These are phyloP conservation scores for Berkeleyomyces rouxiae DNA, from an alignment of 2,329 filamentous ascomycete genomes.

Conservation along the genomic window DNA sequence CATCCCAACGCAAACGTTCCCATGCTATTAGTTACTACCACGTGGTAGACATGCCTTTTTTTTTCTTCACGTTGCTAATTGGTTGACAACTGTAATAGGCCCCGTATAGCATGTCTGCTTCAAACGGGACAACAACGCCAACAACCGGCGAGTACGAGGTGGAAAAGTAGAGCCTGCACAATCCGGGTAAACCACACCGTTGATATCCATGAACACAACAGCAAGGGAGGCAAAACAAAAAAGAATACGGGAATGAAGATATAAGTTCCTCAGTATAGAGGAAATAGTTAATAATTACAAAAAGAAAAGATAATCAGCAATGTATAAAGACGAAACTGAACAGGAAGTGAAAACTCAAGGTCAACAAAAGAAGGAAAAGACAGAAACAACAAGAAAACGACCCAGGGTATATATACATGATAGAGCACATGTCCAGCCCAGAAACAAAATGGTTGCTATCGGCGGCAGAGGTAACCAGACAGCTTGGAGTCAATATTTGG, in stretches of 20 bases:
- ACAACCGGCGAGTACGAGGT: conserved; percentile 25
- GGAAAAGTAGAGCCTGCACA: conserved; percentile 12
- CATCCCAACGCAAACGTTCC: too few species aligned
- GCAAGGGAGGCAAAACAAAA: not conserved
- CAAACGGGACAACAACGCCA: conserved; percentile 46
- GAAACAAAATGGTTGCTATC: not conserved
- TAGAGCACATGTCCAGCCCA: too few species aligned
- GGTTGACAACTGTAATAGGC: conserved; percentile 28
- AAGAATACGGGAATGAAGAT: not conserved
- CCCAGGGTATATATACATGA: conserved; percentile 2
- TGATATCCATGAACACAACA: too few species aligned
- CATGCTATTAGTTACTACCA: not conserved
- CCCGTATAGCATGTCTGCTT: conserved; percentile 54
- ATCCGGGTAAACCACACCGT: not conserved
- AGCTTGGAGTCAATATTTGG: too few species aligned
- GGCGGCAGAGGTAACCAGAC: too few species aligned
- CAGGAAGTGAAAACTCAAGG: not conserved
- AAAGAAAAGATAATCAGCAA: not conserved
- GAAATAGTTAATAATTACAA: not conserved
- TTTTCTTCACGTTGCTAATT: not conserved
- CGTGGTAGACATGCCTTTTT: not conserved
- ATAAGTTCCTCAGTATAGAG: not conserved
- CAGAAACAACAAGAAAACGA: conserved; percentile 8
- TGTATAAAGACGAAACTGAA: not conserved
- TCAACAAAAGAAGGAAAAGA: conserved; percentile 2